Base-by-base conservation (phyloP, 2,329 filamentous ascomycete species). In the Bipolaris sorokiniana region DNA sequence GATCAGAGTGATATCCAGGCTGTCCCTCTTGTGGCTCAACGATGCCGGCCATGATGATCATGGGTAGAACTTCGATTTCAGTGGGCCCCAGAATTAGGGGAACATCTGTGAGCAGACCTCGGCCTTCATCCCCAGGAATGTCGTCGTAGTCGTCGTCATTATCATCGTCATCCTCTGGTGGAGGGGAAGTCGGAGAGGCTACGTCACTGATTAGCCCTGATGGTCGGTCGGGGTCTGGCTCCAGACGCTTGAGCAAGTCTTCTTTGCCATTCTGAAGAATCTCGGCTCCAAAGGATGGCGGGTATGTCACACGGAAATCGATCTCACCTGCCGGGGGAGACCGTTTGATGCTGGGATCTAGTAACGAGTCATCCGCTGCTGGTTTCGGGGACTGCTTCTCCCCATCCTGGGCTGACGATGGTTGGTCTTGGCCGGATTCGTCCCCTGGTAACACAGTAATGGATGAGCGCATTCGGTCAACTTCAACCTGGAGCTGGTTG, bases 41-140 rank as follows among this genome's bases (percentile, higher is more conserved):
- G 51, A 98, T 96, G 61, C 93, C 96, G 13, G 91, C 93, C 80
- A 97, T 97, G 68, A 98, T 89, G 58, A 97, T 96, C 93, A 97
- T 97, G 53, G 96, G 94, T 51, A 98, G 80, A 5, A 95, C 93
- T 76, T 98, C 94, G 51, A 97, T 97, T 77, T 98, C 94, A 54
- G 92, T 93, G 0, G 94, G 94, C 41, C 96, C 93, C 28, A 98
- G 82, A 36, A 97, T 96, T 64, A 98, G 90, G 28, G 94, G 94
- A 11, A 98, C 92, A 74, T 98, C 94, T 0, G 94, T 97, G 53
- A 98, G 80, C 13, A 98, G 80, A 11, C 94, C 94, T 16, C 91
- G 90, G 71, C 91, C 84, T 20, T 91, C 89, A 3, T 91, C 90
- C 15, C 80, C 81, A 13, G 80, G 79, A 63, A 92, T 88, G 15